Conservation (phyloP, 2,329 filamentous ascomycete species). For the Cercospora berteroae region DNA sequence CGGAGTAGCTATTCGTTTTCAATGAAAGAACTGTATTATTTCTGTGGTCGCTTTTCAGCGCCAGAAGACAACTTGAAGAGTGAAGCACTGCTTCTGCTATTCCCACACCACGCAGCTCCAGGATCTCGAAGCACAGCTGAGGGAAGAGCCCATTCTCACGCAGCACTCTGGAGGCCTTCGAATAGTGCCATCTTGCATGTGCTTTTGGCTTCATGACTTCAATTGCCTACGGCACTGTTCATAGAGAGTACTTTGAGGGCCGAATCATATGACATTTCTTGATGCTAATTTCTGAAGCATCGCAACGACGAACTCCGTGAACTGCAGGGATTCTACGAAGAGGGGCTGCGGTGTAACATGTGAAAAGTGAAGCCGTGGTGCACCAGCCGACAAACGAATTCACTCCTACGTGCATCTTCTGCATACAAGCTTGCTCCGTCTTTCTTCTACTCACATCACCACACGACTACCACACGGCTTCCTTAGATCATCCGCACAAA, state of each 20-base stretch:
- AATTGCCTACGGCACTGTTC: too few species aligned
- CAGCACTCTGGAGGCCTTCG: too few species aligned
- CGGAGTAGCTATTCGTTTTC: background rate
- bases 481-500: background rate
- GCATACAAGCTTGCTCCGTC: background rate
- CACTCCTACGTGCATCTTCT: background rate
- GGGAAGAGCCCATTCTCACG: too few species aligned
- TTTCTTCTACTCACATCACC: background rate
- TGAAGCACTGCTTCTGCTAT: too few species aligned
- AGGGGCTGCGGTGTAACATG: background rate
- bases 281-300: background rate
- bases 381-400: background rate
- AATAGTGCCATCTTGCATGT: too few species aligned
- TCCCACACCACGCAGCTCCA: too few species aligned
- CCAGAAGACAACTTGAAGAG: background rate
- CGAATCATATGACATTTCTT: too few species aligned
- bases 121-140: too few species aligned
- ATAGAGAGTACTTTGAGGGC: too few species aligned
- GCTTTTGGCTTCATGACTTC: too few species aligned
- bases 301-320: background rate
- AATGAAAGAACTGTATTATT: background rate
- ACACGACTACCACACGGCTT: background rate
- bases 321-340: background rate
- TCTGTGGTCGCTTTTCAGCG: background rate
- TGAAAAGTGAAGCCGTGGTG: background rate